Conservation (phyloP, 2,329 filamentous ascomycete genomes). For the Microdochium bolleyi region DNA sequence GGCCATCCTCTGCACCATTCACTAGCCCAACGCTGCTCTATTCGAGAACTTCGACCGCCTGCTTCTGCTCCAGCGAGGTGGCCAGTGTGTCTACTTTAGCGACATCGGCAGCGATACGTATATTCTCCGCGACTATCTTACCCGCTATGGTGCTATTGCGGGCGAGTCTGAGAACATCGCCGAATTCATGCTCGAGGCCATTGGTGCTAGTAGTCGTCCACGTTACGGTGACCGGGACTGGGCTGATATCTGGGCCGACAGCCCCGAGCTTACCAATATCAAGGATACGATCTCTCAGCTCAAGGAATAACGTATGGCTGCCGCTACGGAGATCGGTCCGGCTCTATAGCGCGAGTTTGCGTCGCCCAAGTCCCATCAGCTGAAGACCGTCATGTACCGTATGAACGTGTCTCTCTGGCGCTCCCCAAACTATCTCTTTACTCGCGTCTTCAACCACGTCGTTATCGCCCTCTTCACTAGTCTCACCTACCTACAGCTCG, state of each 20-base stretch:
- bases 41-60: constrained; percentile 87
- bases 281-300: constrained; percentile 61
- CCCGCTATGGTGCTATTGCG: constrained; percentile 51
- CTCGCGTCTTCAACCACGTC: constrained; percentile 77
- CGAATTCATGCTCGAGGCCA: constrained; percentile 85
- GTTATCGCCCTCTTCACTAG: constrained; percentile 72
- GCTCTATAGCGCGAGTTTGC: constrained; percentile 69
- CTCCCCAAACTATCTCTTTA: constrained; percentile 83
- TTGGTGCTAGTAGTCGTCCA: constrained; percentile 66
- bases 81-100: constrained; percentile 78
- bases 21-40: constrained; percentile 78
- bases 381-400: constrained; percentile 64
- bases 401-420: constrained; percentile 78
- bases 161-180: constrained; percentile 49
- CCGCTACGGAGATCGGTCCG: constrained; percentile 32
- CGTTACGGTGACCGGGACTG: constrained; percentile 70
- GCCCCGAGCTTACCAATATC: constrained; percentile 58
- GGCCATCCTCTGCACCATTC: constrained; percentile 84
- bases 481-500: constrained; percentile 70
- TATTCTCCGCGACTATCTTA: constrained; percentile 58
- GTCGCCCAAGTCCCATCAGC: constrained; percentile 70
- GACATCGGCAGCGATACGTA: constrained; percentile 71
- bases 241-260: constrained; percentile 72
- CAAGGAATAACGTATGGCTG: constrained; percentile 48
- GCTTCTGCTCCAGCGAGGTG: constrained; percentile 69